Evolutionary conservation across 1,284 basidiomycete species (phyloP), one percentile per base, ranked within the genome.

Genomic region (Neonothopanus nambi): DNA sequence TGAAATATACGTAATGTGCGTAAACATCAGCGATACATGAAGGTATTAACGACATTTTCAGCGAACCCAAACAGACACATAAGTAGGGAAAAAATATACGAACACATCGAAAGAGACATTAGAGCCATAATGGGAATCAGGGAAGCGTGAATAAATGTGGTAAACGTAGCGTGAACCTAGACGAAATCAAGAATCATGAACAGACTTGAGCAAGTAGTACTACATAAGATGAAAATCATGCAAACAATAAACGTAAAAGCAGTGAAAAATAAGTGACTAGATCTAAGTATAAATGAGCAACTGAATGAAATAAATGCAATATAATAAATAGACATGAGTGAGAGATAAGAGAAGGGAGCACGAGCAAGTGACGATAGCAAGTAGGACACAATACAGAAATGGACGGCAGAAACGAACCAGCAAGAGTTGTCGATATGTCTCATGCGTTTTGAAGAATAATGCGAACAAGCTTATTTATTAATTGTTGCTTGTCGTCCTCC

Each of bases 401-500:
- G 30, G 33, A 23, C 26, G 33, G 28, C 40, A 35, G 17, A 21
- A 21, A 44, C 23, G 9, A 15, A 36, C 18, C 41, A 15, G 28
- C 12, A 33, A 48, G 37, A 7, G 13, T 26, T 24, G 23, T 28
- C 42, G 24, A 13, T 28, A 7, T 36, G 28, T 28, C n/a, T 71
- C 68, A 82, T 54, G 77, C 77, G 60, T 76, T 78, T 61, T 82
- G 78, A 55, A 84, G 73, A 55, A 89, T 85, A 56, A 89, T 81
- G 47, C 76, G 73, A 44, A 81, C 67, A 60, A 90, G 84, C 57
- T 76, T 78, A 57, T 84, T 79, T 65, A 89, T 67, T 50, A 90
- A 72, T 21, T 68, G 71, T 57, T 74, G 76, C 62, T 80, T 79
- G 47, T 70, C 75, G 40, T 81, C 76, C 42, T 74, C 69, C 38